Evolutionary conservation across 176 grass and related monocot genomes (phyloP), one percentile per base, ranked within the genome.

Genomic region (Rhipidocladum racemiflorum): DNA sequence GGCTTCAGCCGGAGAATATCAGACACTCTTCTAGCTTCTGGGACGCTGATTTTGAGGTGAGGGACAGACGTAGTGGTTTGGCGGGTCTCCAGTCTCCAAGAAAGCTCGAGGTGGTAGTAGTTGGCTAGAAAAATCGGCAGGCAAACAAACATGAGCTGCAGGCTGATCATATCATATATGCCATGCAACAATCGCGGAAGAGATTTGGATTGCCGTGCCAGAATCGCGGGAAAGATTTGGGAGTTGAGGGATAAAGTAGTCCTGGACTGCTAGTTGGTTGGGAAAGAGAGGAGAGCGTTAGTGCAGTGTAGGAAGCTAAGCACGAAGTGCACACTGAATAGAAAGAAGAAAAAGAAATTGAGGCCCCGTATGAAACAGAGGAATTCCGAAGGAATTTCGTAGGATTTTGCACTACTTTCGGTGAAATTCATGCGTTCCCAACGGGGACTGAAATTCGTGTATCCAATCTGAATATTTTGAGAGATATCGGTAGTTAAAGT

Each of bases 11-110:
- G 42, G 30, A 49, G 39, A 87, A 59, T 49, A 24, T 36, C 12
- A 7, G 34, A 29, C 80, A 27, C 27, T 75, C 43, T 48, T 13
- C 29, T 68, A 61, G 53, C 42, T 81, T 81, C 69, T 5, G 30
- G 23, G 76, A 81, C 81, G 54, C 82, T 81, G 76, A 84, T 85
- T 62, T 62, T 46, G 53, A 64, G 36, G 12, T 0, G 39, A 40
- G 28, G 21, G 61, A 53, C 61, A 75, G 3, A 70, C n/a, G 43
- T 40, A 48, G 75, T 61, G 24, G 43, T 70, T 71, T 70, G 38
- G 38, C 28, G 7, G 2, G 17, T 3, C 66, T 71, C 21, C 30
- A 30, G 1, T 34, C 8, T 50, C 18, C 2, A 18, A 23, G 9
- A 70, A 70, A 81, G 65, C 24, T 69, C 57, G 11, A 57, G 35